Evolutionary conservation across 2,329 filamentous ascomycete species (phyloP).

Genomic region (Aspergillus sp.): DNA sequence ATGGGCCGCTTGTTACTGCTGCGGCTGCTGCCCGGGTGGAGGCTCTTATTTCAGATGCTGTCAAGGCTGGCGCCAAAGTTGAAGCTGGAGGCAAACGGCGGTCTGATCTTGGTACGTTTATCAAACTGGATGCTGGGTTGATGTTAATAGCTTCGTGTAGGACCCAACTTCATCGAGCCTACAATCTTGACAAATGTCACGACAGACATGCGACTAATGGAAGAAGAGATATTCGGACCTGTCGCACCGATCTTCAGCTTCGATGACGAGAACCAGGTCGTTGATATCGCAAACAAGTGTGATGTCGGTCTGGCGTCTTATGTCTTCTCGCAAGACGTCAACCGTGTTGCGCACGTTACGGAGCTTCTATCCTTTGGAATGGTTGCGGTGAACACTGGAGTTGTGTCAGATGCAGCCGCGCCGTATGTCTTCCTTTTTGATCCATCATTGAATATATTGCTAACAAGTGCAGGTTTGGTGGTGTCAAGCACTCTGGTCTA

Average conservation of each 20-base stretch:
- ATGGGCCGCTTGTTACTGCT: background rate
- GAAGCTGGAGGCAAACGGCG: background rate
- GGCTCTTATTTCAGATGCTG: background rate
- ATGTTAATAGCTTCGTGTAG: conserved; percentile 44
- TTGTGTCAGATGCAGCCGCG: conserved; percentile 3
- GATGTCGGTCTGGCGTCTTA: conserved; percentile 52
- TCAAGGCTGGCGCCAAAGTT: background rate
- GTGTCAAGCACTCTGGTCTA: conserved; percentile 76
- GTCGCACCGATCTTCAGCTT: conserved; percentile 74
- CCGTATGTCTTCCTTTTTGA: conserved; percentile 15
- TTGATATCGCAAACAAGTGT: background rate
- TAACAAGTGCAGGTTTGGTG: conserved; percentile 58
- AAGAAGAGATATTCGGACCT: conserved; percentile 90
- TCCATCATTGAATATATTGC: no score
- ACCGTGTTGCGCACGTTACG: conserved; percentile 55
- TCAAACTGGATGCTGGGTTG: background rate
- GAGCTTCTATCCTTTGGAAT: conserved; percentile 46
- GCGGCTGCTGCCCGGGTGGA: background rate
- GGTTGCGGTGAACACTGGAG: conserved; percentile 17
- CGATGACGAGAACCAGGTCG: background rate
- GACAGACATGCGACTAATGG: conserved; percentile 72
- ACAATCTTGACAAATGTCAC: conserved; percentile 85
- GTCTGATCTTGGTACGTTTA: background rate
- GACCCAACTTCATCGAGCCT: conserved; percentile 79
- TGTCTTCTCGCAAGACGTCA: conserved; percentile 68